Percentiles rank a stretch among this genome's conserved stretches.
Evolutionary conservation across 192 early-diverging fungal genomes (phyloP).

Genomic region (Coemansia asiatica): DNA sequence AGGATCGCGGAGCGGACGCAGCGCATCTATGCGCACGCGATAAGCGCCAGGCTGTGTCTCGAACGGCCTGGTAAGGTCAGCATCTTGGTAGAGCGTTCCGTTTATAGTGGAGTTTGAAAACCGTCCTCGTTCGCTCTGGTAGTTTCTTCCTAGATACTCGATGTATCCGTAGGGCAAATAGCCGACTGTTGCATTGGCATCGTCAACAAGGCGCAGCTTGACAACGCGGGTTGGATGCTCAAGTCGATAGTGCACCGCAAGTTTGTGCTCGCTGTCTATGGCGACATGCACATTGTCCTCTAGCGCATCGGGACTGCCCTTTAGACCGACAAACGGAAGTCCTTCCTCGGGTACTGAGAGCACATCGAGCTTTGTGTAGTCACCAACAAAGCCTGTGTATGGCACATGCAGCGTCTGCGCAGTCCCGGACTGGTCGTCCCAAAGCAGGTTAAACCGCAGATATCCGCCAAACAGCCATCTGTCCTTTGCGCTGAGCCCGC

Average conservation of each 20-base stretch:
- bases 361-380: conserved; percentile 46
- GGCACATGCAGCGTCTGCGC: conserved; percentile 47
- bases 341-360: conserved; percentile 42
- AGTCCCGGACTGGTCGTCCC: conserved; percentile 48
- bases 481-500: conserved; percentile 28
- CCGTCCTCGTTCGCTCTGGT: conserved; percentile 38
- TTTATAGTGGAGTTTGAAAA: conserved; percentile 53
- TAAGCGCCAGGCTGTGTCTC: conserved; percentile 33
- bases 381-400: conserved; percentile 49
- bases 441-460: conserved; percentile 48
- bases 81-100: conserved; percentile 48
- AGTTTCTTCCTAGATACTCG: conserved; percentile 55
- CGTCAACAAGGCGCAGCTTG: conserved; percentile 51
- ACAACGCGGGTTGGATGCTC: conserved; percentile 48
- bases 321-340: conserved; percentile 41
- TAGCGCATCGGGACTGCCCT: conserved; percentile 35
- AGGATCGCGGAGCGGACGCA: conserved; percentile 47
- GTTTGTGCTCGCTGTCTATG: conserved; percentile 36
- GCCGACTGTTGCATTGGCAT: conserved; percentile 36
- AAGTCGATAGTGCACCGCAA: conserved; percentile 49
- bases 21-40: conserved; percentile 48
- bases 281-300: conserved; percentile 25
- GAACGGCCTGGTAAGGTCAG: conserved; percentile 33
- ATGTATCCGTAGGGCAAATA: conserved; percentile 47
- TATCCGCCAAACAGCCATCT: conserved; percentile 52